Evolutionary conservation across 805 yeast species (phyloP).

Genomic region (Ogataea salicorniae): DNA sequence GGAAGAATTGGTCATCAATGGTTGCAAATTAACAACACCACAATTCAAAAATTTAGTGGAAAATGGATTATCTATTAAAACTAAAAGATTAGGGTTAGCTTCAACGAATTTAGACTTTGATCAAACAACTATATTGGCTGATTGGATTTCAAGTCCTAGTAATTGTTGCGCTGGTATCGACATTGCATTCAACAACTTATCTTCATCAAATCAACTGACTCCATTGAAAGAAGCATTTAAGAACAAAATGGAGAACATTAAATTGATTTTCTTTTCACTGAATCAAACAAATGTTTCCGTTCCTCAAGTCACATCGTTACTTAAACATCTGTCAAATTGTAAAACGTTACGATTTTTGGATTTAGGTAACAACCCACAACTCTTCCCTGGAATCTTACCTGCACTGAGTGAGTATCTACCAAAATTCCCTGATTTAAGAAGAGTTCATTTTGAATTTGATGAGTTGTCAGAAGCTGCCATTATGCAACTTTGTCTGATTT

Average conservation of each 20-base stretch:
- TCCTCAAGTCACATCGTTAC: slow-evolving; percentile 34
- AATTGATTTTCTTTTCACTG: slow-evolving; percentile 46
- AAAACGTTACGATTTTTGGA: slow-evolving; percentile 45
- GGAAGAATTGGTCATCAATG: slow-evolving; percentile 54
- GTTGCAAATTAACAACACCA: slow-evolving; percentile 43
- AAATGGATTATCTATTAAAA: slow-evolving; percentile 36
- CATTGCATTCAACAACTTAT: slow-evolving; percentile 49
- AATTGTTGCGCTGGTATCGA: slow-evolving; percentile 52
- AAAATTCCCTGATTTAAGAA: slow-evolving; percentile 37
- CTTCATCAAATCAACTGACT: slow-evolving; percentile 36
- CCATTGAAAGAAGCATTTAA: slow-evolving; percentile 42
- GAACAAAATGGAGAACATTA: slow-evolving; percentile 18
- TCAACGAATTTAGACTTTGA: slow-evolving; percentile 40
- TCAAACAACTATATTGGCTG: slow-evolving; percentile 38
- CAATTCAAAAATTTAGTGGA: slow-evolving; percentile 38
- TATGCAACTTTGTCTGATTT: slow-evolving; percentile 42
- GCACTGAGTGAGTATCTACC: slow-evolving; percentile 42
- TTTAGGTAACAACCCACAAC: slow-evolving; percentile 45
- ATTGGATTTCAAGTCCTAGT: slow-evolving; percentile 41
- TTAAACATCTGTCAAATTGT: slow-evolving; percentile 35
- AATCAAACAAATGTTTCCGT: slow-evolving; percentile 43
- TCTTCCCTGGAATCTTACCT: slow-evolving; percentile 48
- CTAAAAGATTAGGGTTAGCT: slow-evolving; percentile 51
- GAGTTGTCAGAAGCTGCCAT: slow-evolving; percentile 43
- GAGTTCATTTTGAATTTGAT: slow-evolving; percentile 52